phyloP scores from a whole-genome alignment of 129 eudicot genomes.

The Smallanthus sonchifolius region DNA sequence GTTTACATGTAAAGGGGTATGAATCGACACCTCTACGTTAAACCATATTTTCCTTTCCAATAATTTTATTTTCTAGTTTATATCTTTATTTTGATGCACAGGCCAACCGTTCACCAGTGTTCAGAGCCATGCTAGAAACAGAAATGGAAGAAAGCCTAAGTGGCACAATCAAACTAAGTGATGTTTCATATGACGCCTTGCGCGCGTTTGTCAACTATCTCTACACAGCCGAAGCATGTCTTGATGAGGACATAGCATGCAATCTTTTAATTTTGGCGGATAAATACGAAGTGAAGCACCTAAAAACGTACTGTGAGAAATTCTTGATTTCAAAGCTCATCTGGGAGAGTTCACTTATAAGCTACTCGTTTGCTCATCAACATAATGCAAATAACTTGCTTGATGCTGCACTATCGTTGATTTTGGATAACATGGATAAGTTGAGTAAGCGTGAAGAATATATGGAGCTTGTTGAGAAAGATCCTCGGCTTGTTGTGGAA shows the following conservation, averaged over 20 bases:
- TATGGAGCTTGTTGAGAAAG: conserved; percentile 76
- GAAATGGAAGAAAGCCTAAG: conserved; percentile 96
- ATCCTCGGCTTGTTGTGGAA: conserved; percentile 76
- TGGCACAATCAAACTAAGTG: conserved; percentile 84
- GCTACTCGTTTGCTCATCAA: conserved; percentile 79
- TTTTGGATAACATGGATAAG: conserved; percentile 85
- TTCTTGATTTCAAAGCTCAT: conserved; percentile 69
- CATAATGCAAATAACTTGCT: conserved; percentile 71
- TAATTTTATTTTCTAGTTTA: not conserved
- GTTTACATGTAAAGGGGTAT: not conserved
- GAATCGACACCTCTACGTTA: not conserved
- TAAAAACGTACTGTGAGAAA: conserved; percentile 83
- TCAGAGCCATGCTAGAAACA: conserved; percentile 91
- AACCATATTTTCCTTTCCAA: not conserved
- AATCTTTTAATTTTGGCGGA: conserved; percentile 84
- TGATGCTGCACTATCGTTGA: conserved; percentile 65
- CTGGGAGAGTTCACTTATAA: conserved; percentile 78
- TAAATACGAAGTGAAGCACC: conserved; percentile 84
- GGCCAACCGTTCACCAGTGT: conserved; percentile 94
- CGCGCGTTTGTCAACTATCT: conserved; percentile 77
- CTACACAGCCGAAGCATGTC: conserved; percentile 91
- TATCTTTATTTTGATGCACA: conserved; percentile 22
- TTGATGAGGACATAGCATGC: conserved; percentile 76
- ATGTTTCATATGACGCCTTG: conserved; percentile 76
- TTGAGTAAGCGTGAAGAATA: conserved; percentile 76